Conservation (phyloP, 495 filamentous ascomycete genomes). For the Podospora pseudoanserina region DNA sequence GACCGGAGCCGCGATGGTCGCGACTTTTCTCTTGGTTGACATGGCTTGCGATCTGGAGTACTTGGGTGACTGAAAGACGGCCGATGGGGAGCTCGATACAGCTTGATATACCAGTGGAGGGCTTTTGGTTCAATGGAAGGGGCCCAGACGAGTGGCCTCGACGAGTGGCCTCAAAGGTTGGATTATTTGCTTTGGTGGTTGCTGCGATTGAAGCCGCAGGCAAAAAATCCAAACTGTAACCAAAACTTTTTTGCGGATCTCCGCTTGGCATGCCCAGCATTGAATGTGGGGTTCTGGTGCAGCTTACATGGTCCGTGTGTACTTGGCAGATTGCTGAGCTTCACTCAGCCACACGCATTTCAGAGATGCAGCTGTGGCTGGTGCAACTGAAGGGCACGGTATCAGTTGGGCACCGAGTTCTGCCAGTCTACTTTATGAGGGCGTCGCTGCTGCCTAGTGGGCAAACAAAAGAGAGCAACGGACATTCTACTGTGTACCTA, state of each 20-base stretch:
- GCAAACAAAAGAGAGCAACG: no score
- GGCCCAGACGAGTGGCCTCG: not conserved
- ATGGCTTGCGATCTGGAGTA: slow-evolving; percentile 27
- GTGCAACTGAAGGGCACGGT: no score
- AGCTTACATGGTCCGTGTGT: not conserved
- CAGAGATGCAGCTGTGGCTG: no score
- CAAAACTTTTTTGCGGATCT: slow-evolving; percentile 23
- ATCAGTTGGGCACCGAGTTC: no score
- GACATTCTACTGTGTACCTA: no score
- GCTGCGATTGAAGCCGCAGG: slow-evolving; percentile 7
- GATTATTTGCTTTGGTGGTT: slow-evolving; percentile 3
- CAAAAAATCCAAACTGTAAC: slow-evolving; percentile 21
- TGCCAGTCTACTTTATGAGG: no score
- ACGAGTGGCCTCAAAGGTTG: not conserved
- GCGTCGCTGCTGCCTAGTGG: no score
- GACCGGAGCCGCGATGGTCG: slow-evolving; percentile 45
- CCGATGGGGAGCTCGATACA: slow-evolving; percentile 8
- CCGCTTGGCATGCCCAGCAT: slow-evolving; percentile 11
- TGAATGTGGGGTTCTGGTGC: not conserved
- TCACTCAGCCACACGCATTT: not conserved
- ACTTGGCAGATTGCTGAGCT: not conserved
- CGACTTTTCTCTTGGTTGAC: slow-evolving; percentile 53
- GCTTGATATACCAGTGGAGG: not conserved
- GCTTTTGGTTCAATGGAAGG: not conserved
- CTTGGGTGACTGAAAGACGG: not conserved